These are phyloP conservation scores for Fonsecaea multimorphosa DNA, from an alignment of 2,329 filamentous ascomycete genomes.

Conservation along the genomic window DNA sequence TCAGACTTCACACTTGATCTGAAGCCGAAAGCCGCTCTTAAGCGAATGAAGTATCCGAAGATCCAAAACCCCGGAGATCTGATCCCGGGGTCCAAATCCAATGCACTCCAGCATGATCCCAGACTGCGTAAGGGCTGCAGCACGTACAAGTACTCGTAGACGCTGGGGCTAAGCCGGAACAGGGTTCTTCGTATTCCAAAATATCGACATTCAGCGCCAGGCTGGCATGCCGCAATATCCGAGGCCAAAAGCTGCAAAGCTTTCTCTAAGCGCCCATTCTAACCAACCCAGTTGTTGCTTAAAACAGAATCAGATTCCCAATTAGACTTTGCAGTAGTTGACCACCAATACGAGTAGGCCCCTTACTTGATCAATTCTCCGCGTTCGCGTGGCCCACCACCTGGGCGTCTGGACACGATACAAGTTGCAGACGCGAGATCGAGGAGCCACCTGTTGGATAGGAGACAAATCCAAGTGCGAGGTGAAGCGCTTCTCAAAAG, in stretches of 20 bases:
- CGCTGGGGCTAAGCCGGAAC: slow-evolving; percentile 15
- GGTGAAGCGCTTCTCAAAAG: slow-evolving; percentile 15
- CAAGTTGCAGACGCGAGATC: neutral
- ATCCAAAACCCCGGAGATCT: neutral
- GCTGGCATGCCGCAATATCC: slow-evolving; percentile 18
- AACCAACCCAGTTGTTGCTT: slow-evolving; percentile 1
- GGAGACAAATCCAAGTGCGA: slow-evolving; percentile 17
- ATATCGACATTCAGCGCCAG: neutral
- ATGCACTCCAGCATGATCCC: neutral
- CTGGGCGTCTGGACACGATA: slow-evolving; percentile 3
- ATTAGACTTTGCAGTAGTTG: neutral
- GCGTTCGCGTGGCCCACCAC: neutral
- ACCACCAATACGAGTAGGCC: neutral
- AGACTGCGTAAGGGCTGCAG: neutral
- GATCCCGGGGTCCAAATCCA: neutral
- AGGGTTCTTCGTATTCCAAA: neutral
- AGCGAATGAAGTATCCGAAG: neutral
- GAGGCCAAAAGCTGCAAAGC: neutral
- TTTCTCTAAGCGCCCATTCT: slow-evolving; percentile 12
- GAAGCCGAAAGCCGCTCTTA: neutral
- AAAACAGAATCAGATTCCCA: neutral
- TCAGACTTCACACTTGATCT: neutral
- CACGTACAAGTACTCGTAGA: neutral
- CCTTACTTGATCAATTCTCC: neutral
- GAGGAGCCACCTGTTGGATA: slow-evolving; percentile 1